These are phyloP conservation scores for Phallus indusiatus DNA, from an alignment of 768 basidiomycete genomes.

Conservation along the genomic window DNA sequence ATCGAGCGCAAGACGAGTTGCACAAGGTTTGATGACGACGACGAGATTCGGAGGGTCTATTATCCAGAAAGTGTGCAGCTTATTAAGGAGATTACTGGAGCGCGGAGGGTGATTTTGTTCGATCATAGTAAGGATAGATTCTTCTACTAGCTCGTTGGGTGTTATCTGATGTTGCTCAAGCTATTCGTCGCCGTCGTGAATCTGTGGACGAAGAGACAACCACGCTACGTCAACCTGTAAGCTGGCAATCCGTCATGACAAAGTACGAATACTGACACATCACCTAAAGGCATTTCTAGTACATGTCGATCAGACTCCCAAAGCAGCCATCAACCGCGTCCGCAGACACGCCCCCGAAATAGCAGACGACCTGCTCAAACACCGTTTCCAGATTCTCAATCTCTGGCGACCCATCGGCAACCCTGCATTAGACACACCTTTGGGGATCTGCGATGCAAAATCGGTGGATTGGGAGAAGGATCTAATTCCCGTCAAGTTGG, in stretches of 20 bases:
- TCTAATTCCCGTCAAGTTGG: constrained; percentile 27
- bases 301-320: constrained; percentile 38
- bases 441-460: constrained; percentile 39
- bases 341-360: constrained; percentile 35
- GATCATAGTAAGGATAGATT: constrained; percentile 32
- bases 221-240: constrained; percentile 34
- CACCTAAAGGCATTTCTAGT: constrained; percentile 20
- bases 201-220: constrained; percentile 28
- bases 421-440: constrained; percentile 37
- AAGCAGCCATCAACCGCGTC: constrained; percentile 32
- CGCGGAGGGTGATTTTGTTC: constrained; percentile 30
- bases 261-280: background rate
- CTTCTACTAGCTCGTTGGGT: background rate
- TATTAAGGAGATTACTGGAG: constrained; percentile 30
- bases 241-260: background rate
- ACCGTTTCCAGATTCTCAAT: constrained; percentile 45
- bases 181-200: constrained; percentile 30
- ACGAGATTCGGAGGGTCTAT: constrained; percentile 28
- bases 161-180: too few species aligned
- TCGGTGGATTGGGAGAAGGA: constrained; percentile 30
- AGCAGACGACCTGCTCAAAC: constrained; percentile 27
- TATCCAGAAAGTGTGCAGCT: constrained; percentile 30
- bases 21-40: constrained; percentile 23
- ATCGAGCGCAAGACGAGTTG: constrained; percentile 16
- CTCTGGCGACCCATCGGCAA: constrained; percentile 44